Evolutionary conservation across 2,329 filamentous ascomycete genomes (phyloP).

Genomic region (Parafenestella ontariensis): DNA sequence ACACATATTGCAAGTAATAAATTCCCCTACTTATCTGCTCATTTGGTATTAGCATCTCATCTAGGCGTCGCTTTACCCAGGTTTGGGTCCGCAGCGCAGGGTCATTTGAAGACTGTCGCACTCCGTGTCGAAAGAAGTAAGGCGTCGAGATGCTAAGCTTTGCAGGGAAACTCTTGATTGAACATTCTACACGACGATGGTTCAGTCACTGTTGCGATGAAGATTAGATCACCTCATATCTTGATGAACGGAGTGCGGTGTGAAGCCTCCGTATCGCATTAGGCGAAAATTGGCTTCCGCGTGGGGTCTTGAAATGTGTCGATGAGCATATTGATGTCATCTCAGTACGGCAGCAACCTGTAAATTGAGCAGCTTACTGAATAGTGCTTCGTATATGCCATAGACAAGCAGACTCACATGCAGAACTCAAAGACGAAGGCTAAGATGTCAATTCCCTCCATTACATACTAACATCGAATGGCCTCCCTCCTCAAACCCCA

Average conservation of each 20-base stretch:
- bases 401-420: neutral
- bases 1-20: slow-evolving; percentile 19
- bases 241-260: neutral
- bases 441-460: neutral
- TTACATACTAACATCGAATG: neutral
- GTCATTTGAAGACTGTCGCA: neutral
- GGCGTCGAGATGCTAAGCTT: slow-evolving; percentile 8
- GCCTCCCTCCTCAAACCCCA: too few species aligned
- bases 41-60: slow-evolving; percentile 11
- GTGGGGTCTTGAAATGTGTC: neutral
- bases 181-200: neutral
- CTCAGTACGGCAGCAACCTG: neutral
- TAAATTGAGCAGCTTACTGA: neutral
- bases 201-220: neutral
- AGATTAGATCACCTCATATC: neutral
- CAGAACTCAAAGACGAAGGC: neutral
- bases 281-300: neutral
- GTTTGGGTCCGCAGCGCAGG: slow-evolving; percentile 6
- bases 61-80: slow-evolving; percentile 15
- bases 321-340: neutral
- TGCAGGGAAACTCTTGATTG: slow-evolving; percentile 8
- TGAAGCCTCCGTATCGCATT: neutral
- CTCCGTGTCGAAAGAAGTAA: slow-evolving; percentile 17
- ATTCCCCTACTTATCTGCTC: slow-evolving; percentile 11
- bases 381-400: neutral